Base-by-base conservation (phyloP, 495 filamentous ascomycete genomes). In the Xylaria venustula region DNA sequence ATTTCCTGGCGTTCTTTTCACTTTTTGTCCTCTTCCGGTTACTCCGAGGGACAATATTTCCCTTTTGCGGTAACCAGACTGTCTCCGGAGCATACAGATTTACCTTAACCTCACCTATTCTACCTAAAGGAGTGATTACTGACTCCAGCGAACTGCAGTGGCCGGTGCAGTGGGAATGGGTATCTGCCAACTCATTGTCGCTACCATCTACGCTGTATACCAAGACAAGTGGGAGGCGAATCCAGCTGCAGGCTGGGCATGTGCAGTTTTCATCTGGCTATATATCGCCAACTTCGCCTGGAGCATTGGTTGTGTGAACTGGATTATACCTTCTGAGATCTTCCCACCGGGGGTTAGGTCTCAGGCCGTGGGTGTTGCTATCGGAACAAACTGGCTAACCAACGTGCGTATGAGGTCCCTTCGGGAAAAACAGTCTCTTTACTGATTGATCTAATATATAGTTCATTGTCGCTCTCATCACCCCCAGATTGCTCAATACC, bases 281-380 rank as follows among this genome's bases (percentile, higher is more conserved):
- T 88, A 84, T 63, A 83, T 85, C 67, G 70, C 84, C 63, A 81
- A 84, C 64, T 88, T 87, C 64, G 82, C 82, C 7, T 87, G 81
- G 68, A 80, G 52, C 1, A 51, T 57, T 58, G 65, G 45, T 25
- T 46, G 22, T 40, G 58, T 61, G 22, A 30, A 52, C 15, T 86
- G 83, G 85, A 68, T 73, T 37, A 58, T 73, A 40, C 75, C 84
- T 36, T 71, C 80, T n/a, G 83, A 87, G 59, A 75, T 86, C 45
- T 87, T 79, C 79, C 82, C 83, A 2, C 64, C 85, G 17, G 80
- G 77, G 52, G 81, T 78, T 54, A 76, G 83, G 47, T 75, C 83
- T n/a, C 81, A 83, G 64, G 83, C 84, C 57, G 83, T 85, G 58
- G 79, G 81, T 0, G 68, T 87, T 40, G 81, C 81, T 8, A 77